Percentiles rank a stretch among this genome's conserved stretches.
Evolutionary conservation across 305 asterid species (phyloP).

Genomic region (Fraxinus nigra): DNA sequence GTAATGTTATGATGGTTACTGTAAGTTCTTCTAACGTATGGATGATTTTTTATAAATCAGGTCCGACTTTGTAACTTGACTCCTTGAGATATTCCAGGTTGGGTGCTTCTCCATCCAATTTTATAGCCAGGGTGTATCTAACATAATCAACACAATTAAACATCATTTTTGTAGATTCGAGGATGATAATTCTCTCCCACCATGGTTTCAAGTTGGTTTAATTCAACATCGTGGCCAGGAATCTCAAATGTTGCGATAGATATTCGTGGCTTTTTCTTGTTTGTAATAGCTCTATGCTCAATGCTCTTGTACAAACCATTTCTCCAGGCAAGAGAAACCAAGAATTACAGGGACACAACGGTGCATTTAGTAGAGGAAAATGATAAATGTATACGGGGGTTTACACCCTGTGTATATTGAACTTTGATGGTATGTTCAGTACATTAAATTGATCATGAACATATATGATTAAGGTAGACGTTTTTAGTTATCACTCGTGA

Average conservation of each 20-base stretch:
- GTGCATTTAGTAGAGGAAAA: neutral
- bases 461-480: too few relatives aligned
- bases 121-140: neutral
- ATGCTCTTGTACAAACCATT: conserved; percentile 48
- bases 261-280: conserved; percentile 23
- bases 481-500: too few relatives aligned
- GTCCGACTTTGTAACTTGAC: conserved; percentile 1
- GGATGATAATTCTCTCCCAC: conserved; percentile 22
- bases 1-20: conserved; percentile 24
- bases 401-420: too few relatives aligned
- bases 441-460: too few relatives aligned
- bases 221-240: conserved; percentile 28
- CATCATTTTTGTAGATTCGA: neutral
- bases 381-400: too few relatives aligned
- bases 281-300: conserved; percentile 37
- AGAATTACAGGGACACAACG: neutral
- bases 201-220: conserved; percentile 28
- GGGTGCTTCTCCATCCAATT: neutral
- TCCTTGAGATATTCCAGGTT: conserved; percentile 28
- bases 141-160: neutral
- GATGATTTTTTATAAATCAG: neutral
- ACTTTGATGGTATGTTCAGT: too few relatives aligned
- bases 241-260: conserved; percentile 34
- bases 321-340: conserved; percentile 35
- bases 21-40: conserved; percentile 25